Base-by-base conservation (phyloP, 495 filamentous ascomycete genomes). In the Aspergillus wentii region DNA sequence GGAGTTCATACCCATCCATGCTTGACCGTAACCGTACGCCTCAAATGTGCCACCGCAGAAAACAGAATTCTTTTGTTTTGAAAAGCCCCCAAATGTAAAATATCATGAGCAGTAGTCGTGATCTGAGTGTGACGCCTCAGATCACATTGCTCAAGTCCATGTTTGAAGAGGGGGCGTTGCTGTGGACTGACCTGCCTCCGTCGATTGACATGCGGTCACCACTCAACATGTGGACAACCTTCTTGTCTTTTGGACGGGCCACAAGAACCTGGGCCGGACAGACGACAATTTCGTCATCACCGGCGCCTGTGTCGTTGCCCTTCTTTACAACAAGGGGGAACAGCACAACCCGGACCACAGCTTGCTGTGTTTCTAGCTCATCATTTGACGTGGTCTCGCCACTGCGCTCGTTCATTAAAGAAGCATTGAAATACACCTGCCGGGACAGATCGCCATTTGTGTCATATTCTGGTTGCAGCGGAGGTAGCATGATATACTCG, bases 401-500 rank as follows among this genome's bases (percentile, higher is more conserved):
- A 21, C 78, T 83, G 17, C 88, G 83, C 66, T 96, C 92, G 51
- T 94, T 90, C 92, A 98, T 98, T 32, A 90, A 69, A 7, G 78
- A 71, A 1, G 90, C 85, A 54, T 91, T 94, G 78, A 97, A 98
- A 36, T 68, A 67, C 11, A 94, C 82, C 30, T 88, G 85, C 26
- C 82, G 84, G 21, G 74, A 72, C 13, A 97, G 77, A 49, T 95
- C 91, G 49, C 92, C 92, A 44, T 88, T 83, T 45, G 80, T 83
- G 61, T 97, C 90, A 65, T 92, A 97, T 52, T 95, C 88, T 8
- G 94, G 91, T 46, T 89, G 86, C n/a, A 94, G 72, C 7, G 92
- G 90, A 3, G 91, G 91, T 5, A 95, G 80, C 90, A 98, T 96
- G 62, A 92, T 88, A 63, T 91, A 98, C 60, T 96, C 90, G 13